A percentile compares a stretch with the other conserved stretches of the same genome.
Evolutionary conservation across 139 green algal species (phyloP).

Genomic region (Coelastrella sp.): DNA sequence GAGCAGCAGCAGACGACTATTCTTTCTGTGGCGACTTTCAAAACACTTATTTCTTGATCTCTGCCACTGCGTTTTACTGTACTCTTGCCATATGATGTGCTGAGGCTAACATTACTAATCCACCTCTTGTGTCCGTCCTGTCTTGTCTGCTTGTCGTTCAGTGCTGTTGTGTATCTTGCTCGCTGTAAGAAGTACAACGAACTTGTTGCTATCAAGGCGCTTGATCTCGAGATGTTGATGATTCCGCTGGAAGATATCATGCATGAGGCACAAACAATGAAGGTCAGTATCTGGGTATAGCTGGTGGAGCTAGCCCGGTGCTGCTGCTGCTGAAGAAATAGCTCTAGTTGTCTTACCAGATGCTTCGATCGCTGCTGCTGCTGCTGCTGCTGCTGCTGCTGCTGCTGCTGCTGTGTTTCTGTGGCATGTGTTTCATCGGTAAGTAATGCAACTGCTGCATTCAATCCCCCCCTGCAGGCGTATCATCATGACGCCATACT

Average conservation of each 20-base stretch:
- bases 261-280: conserved; percentile 72
- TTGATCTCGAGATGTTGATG: conserved; percentile 90
- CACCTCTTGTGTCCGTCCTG: too few species aligned
- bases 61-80: background rate
- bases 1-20: background rate
- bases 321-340: too few species aligned
- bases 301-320: too few species aligned
- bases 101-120: too few species aligned
- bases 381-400: too few species aligned
- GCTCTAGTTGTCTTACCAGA: background rate
- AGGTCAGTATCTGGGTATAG: background rate
- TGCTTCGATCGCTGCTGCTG: too few species aligned
- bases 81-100: too few species aligned
- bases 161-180: conserved; percentile 76
- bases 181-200: conserved; percentile 76
- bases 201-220: conserved; percentile 91
- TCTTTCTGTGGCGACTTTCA: background rate
- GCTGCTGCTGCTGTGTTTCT: too few species aligned
- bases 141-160: background rate
- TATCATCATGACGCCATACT: conserved; percentile 93
- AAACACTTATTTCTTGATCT: too few species aligned
- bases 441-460: background rate
- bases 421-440: too few species aligned
- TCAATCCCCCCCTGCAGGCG: conserved; percentile 55
- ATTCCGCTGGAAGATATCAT: conserved; percentile 89